phyloP scores from a whole-genome alignment of 1,284 basidiomycete species.

The Rhizoctonia solani region DNA sequence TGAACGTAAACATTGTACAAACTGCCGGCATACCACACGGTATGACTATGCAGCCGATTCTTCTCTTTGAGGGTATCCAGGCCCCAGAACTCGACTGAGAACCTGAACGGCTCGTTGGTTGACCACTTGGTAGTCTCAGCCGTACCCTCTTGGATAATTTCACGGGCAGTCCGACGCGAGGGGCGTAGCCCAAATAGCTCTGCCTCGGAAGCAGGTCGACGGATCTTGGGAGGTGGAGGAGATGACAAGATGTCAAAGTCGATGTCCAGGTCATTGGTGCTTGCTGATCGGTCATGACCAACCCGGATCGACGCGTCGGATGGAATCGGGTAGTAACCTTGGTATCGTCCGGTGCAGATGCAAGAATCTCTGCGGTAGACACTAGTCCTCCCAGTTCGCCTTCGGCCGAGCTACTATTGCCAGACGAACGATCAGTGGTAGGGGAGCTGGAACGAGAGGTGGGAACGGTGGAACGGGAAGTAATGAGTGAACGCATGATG shows the following conservation, averaged over 20 bases:
- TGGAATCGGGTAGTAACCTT: slow-evolving; percentile 71
- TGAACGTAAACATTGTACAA: slow-evolving; percentile 88
- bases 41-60: slow-evolving; percentile 73
- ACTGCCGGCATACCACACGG: slow-evolving; percentile 79
- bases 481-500: slow-evolving; percentile 62
- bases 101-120: slow-evolving; percentile 60
- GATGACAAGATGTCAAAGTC: slow-evolving; percentile 16
- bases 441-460: slow-evolving; percentile 41
- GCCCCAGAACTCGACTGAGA: slow-evolving; percentile 91
- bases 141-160: slow-evolving; percentile 37
- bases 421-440: slow-evolving; percentile 27
- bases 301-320: slow-evolving; percentile 77
- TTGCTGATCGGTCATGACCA: slow-evolving; percentile 64
- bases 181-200: slow-evolving; percentile 49
- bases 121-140: slow-evolving; percentile 43
- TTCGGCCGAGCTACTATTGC: background rate
- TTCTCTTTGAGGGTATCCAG: slow-evolving; percentile 83
- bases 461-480: slow-evolving; percentile 43
- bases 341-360: slow-evolving; percentile 43
- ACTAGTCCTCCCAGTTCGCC: slow-evolving; percentile 65
- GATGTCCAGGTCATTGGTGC: slow-evolving; percentile 48
- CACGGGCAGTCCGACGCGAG: slow-evolving; percentile 41
- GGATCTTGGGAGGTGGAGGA: slow-evolving; percentile 32
- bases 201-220: slow-evolving; percentile 45
- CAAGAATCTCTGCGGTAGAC: slow-evolving; percentile 56